Evolutionary conservation across 352 stramenopile species (phyloP).

Genomic region (Globisporangium ultimum): DNA sequence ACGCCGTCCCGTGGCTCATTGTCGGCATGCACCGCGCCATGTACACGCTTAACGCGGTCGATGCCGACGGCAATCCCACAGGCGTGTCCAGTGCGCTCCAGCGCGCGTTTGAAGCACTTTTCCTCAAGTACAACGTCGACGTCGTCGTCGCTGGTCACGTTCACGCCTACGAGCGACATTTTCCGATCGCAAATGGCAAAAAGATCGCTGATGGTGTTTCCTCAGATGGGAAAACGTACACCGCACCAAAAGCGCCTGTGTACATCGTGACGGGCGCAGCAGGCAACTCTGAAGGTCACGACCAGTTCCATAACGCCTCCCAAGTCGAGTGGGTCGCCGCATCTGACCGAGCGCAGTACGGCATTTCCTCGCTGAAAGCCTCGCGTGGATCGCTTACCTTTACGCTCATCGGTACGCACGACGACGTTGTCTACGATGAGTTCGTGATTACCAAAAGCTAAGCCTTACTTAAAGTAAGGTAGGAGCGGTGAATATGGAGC

Average conservation of each 20-base stretch:
- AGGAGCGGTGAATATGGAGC: too few species aligned
- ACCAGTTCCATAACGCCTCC: constrained; percentile 11
- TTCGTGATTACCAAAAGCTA: too few species aligned
- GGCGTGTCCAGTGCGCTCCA: constrained; percentile 32
- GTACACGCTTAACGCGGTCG: constrained; percentile 23
- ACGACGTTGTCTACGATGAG: too few species aligned
- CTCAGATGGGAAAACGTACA: constrained; percentile 46
- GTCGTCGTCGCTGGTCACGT: constrained; percentile 84
- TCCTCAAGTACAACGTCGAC: constrained; percentile 86
- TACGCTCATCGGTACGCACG: too few species aligned
- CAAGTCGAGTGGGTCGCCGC: constrained; percentile 37
- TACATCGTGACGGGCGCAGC: constrained; percentile 62
- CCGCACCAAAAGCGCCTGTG: constrained; percentile 52
- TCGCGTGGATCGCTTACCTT: too few species aligned
- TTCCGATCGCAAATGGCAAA: constrained; percentile 46
- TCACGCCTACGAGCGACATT: constrained; percentile 81
- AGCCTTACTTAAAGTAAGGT: too few species aligned
- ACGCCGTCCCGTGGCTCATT: constrained; percentile 42
- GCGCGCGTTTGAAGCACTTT: constrained; percentile 71
- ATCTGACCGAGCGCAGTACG: constrained; percentile 40
- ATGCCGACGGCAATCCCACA: constrained; percentile 16
- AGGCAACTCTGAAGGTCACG: constrained; percentile 57
- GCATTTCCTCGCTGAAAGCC: constrained; percentile 35
- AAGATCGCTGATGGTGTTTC: constrained; percentile 45
- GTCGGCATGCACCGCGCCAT: constrained; percentile 51